A percentile compares a stretch with the other conserved stretches of the same genome.
phyloP scores from a whole-genome alignment of 441 rosid species.

The Manihot esculenta region DNA sequence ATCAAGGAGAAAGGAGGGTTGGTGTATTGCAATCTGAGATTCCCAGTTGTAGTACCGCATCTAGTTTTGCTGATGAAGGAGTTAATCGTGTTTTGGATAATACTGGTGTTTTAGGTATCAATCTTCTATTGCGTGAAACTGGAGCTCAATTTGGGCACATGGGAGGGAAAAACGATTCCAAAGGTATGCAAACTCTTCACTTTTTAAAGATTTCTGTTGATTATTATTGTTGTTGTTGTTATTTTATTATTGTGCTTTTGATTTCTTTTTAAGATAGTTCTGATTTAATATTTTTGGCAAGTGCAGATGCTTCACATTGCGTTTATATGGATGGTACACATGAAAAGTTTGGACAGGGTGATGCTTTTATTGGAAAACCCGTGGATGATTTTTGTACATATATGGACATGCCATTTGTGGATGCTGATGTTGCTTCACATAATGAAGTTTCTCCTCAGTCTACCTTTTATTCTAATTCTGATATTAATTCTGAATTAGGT shows the following conservation, averaged over 20 bases:
- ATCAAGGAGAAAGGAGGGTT: conserved; percentile 32
- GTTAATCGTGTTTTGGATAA: conserved; percentile 31
- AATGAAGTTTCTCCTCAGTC: conserved; percentile 36
- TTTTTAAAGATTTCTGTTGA: not conserved
- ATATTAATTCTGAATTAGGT: conserved; percentile 35
- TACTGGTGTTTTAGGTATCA: conserved; percentile 28
- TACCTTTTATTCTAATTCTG: conserved; percentile 40
- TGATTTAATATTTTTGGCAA: conserved; percentile 29
- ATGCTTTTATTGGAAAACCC: conserved; percentile 23
- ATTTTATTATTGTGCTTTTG: not conserved
- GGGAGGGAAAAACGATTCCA: conserved; percentile 28
- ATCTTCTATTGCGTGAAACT: conserved; percentile 25
- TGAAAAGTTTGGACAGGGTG: conserved; percentile 19
- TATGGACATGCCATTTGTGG: conserved; percentile 21
- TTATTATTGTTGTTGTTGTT: too few species aligned
- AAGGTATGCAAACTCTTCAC: conserved; percentile 30
- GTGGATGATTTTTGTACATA: conserved; percentile 26
- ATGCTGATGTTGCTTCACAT: conserved; percentile 32
- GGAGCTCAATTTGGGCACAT: conserved; percentile 29
- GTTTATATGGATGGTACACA: conserved; percentile 28
- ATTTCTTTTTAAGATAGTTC: conserved; percentile 3
- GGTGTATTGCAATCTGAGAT: conserved; percentile 44
- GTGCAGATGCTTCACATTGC: conserved; percentile 43
- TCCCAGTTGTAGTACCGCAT: conserved; percentile 42
- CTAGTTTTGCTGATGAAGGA: conserved; percentile 44